Conservation (phyloP, 345 rosid species). For the Citrus glauca region DNA sequence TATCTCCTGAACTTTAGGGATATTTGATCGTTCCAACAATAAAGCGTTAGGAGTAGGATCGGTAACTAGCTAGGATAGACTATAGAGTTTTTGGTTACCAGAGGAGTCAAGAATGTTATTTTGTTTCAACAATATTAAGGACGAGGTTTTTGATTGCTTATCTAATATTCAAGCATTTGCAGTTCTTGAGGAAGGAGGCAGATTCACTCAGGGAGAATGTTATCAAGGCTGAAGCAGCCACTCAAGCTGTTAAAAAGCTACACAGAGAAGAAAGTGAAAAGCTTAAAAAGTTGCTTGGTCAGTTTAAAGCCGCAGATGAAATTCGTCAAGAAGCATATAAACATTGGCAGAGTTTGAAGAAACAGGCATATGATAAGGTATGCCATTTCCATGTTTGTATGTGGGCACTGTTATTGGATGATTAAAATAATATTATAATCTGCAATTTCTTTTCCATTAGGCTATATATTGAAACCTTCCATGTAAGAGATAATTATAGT, state of each 20-base stretch:
- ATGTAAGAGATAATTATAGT: neutral
- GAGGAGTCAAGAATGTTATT: neutral
- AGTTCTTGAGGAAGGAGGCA: constrained; percentile 70
- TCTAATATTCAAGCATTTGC: constrained; percentile 19
- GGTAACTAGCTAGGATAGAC: neutral
- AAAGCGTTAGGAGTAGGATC: neutral
- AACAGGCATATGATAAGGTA: constrained; percentile 63
- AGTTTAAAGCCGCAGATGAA: constrained; percentile 56
- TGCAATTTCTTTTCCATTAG: neutral
- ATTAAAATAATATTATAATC: neutral
- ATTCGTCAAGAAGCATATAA: constrained; percentile 68
- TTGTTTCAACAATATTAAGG: neutral
- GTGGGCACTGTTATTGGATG: neutral
- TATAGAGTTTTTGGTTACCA: neutral
- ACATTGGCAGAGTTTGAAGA: constrained; percentile 52
- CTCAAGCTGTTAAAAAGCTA: constrained; percentile 52
- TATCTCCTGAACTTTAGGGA: neutral
- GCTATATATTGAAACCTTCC: neutral
- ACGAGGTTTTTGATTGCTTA: constrained; percentile 1
- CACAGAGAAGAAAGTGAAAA: constrained; percentile 40
- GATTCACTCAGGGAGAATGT: constrained; percentile 51
- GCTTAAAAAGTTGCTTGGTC: constrained; percentile 37
- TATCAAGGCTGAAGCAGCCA: constrained; percentile 51
- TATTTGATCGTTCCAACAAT: neutral
- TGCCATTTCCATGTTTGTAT: neutral